These are phyloP conservation scores for Colletotrichum falcatum DNA, from an alignment of 2,329 filamentous ascomycete genomes.

Conservation along the genomic window DNA sequence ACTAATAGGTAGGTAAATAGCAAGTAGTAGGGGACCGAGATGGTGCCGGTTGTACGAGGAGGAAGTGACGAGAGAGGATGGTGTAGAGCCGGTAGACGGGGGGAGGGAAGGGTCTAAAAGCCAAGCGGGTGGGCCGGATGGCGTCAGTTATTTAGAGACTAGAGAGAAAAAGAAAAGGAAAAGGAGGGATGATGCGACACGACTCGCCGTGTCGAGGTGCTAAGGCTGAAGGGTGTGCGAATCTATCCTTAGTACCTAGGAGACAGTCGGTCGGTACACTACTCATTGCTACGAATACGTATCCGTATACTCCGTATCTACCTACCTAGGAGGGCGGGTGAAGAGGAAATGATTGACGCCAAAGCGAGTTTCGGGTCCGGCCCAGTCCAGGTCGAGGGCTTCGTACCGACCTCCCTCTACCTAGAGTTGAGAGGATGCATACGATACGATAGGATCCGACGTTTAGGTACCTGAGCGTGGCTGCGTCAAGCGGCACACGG, in stretches of 20 bases:
- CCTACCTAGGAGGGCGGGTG: too few species aligned
- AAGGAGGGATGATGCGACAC: conserved; percentile 37
- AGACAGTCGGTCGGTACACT: neutral
- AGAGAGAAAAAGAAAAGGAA: conserved; percentile 30
- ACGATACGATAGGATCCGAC: conserved; percentile 4
- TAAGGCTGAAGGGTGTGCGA: conserved; percentile 37
- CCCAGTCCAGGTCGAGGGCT: conserved; percentile 31
- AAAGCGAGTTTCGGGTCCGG: conserved; percentile 27
- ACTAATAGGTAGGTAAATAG: too few species aligned
- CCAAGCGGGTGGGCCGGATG: conserved; percentile 6
- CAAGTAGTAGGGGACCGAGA: too few species aligned
- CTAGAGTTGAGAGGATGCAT: conserved; percentile 4
- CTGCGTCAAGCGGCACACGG: conserved; percentile 30
- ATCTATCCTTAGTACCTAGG: too few species aligned
- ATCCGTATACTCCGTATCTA: too few species aligned
- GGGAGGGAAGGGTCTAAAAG: conserved; percentile 31
- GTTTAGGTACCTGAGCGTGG: conserved; percentile 31
- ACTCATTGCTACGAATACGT: too few species aligned
- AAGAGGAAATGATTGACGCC: conserved; percentile 16
- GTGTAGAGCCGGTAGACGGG: conserved; percentile 3
- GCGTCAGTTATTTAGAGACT: conserved; percentile 26
- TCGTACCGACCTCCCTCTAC: too few species aligned
- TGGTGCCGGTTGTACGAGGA: neutral
- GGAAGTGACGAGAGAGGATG: neutral
- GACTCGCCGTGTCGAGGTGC: conserved; percentile 36